Base-by-base conservation (phyloP, 2,329 filamentous ascomycete genomes). In the Hirsutella rhossiliensis region DNA sequence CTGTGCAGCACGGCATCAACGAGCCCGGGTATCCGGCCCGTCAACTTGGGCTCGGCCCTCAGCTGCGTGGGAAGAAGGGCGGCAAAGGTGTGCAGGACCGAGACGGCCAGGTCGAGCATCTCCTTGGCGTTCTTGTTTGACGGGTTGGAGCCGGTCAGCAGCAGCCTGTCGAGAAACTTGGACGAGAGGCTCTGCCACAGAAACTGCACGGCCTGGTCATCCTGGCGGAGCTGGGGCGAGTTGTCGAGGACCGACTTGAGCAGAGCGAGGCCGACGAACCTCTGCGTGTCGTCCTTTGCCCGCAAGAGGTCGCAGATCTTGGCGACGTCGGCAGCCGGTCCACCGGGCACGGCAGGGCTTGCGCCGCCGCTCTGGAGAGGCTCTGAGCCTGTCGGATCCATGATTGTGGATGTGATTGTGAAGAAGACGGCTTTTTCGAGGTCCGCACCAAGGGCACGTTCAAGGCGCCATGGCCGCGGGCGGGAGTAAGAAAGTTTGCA, bases 161-260 rank as follows among this genome's bases (percentile, higher is more conserved):
- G 62, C 11, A 85, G 62, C 18, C 80, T 71, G 56, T 81, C 78
- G 3, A 85, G 59, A 52, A 84, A 85, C 47, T 70, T 80, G 48
- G 73, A 63, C 3, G 80, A 72, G 19, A 85, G 68, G 29, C 70
- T 68, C 30, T 68, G 61, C 81, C 81, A 85, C 37, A 82, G 61
- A 13, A 56, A 57, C n/a, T 60, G 53, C 5, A 82, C 53, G 8
- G 55, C 56, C 2, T 60, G 58, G 11, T 67, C 62, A 57, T 79
- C 67, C 43, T 68, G 60, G 38, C 67, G 67, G 19, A 79, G 58
- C n/a, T 68, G 58, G 19, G 67, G 61, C 6, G 74, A 72, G 54
- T 76, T 78, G 58, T 84, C 79, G 29, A 85, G 67, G 12, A 81
- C 62, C n/a, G 76, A 75, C 53, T 79, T 82, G 42, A 84, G 67